A percentile compares a stretch with the other conserved stretches of the same genome.
Evolutionary conservation across 176 grass and related monocot genomes (phyloP).

Genomic region (Bonia amplexicaulis): DNA sequence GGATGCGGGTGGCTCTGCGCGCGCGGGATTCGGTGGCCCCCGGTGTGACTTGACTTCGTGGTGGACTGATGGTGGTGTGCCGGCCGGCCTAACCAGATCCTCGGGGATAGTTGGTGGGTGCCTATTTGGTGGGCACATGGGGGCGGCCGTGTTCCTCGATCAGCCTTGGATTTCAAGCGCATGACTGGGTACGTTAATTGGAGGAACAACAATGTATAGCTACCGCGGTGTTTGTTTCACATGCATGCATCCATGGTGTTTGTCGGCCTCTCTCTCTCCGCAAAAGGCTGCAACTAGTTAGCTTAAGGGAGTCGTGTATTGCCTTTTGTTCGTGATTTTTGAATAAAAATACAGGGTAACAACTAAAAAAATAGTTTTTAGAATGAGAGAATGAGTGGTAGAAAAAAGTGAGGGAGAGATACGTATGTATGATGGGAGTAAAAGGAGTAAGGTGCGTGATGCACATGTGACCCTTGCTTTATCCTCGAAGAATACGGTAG

Average conservation of each 20-base stretch:
- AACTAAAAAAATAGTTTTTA: too few species aligned
- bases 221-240: not conserved
- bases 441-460: too few species aligned
- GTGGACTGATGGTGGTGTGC: not conserved
- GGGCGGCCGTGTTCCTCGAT: not conserved
- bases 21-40: not conserved
- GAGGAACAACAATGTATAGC: not conserved
- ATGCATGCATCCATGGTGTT: not conserved
- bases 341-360: too few species aligned
- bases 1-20: too few species aligned
- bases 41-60: not conserved
- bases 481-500: too few species aligned
- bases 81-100: not conserved
- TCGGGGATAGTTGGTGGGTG: not conserved
- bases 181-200: not conserved
- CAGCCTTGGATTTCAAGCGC: not conserved
- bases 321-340: too few species aligned
- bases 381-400: too few species aligned
- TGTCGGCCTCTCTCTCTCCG: not conserved
- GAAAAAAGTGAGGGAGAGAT: too few species aligned
- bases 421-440: rapidly evolving
- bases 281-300: not conserved
- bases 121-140: not conserved
- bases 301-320: not conserved
- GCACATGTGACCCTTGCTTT: too few species aligned